These are phyloP conservation scores for Nemania serpens DNA, from an alignment of 2,329 filamentous ascomycete species.

Conservation along the genomic window DNA sequence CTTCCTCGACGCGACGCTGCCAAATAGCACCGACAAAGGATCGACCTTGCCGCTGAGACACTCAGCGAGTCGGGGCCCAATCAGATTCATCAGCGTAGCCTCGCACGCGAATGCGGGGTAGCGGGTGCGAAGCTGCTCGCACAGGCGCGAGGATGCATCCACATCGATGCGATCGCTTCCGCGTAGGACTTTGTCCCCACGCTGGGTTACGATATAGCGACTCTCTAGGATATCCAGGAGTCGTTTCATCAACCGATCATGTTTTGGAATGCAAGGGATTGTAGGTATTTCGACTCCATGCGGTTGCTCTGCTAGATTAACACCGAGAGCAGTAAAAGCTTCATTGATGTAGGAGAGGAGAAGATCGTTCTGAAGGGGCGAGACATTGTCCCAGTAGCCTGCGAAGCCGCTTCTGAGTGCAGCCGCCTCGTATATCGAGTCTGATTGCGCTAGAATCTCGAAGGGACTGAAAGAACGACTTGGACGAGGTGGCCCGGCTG, in stretches of 20 bases:
- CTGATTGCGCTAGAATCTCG: background rate
- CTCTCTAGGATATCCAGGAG: constrained; percentile 4
- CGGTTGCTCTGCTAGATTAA: constrained; percentile 10
- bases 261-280: constrained; percentile 7
- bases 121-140: constrained; percentile 3
- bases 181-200: constrained; percentile 1
- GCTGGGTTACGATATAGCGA: constrained; percentile 3
- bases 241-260: constrained; percentile 11
- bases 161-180: constrained; percentile 4
- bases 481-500: background rate
- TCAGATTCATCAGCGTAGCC: constrained; percentile 9
- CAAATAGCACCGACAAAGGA: constrained; percentile 9
- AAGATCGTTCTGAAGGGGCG: constrained; percentile 3
- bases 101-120: constrained; percentile 8
- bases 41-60: constrained; percentile 10
- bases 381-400: constrained; percentile 6
- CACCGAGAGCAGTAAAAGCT: constrained; percentile 6
- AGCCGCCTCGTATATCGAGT: constrained; percentile 1
- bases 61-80: constrained; percentile 11
- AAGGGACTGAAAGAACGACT: background rate
- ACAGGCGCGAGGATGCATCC: constrained; percentile 4
- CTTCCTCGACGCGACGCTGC: constrained; percentile 1
- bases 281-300: constrained; percentile 1
- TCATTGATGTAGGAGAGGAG: constrained; percentile 11
- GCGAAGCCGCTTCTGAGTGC: constrained; percentile 5